Base-by-base conservation (phyloP, 805 yeast species). In the Sporopachydermia lactativora region DNA sequence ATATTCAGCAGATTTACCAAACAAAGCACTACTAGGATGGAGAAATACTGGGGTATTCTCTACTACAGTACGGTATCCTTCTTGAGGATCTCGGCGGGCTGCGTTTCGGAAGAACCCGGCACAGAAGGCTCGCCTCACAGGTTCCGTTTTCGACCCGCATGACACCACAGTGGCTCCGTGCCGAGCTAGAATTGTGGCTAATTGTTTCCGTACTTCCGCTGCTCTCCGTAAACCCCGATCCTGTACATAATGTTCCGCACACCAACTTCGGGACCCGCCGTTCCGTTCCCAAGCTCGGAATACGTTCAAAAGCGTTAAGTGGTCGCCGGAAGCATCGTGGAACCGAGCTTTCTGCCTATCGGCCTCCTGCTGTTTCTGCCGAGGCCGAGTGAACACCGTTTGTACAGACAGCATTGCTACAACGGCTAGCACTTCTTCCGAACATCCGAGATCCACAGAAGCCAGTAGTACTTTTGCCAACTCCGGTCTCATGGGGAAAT, bases 401-500 rank as follows among this genome's bases (percentile, higher is more conserved):
- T 79, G 73, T 14, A 89, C 94, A 17, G 84, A 81, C 17, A 92
- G 59, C 89, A 89, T 83, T 1, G 96, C 68, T 8, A 86, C 71
- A 8, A 92, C 73, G 0, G 85, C 73, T 15, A 86, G 53, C 2
- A 85, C 67, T 45, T 83, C 92, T 2, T 69, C 68, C 2, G 78
- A 66, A 39, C 94, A 86, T 1, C 71, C 64, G 39, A 65, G 66
- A 11, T 66, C 66, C 0, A 71, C 73, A 39, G 94, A 76, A 1
- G 75, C 62, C 8, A 89, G 57, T 19, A 92, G 54, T 4, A 78
- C 75, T 54, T 82, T 84, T 4, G 96, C 78, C 51, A 86, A 68
- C 67, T 83, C 83, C 3, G 96, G 96, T 49, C 85, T 94, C 46
- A 88, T 71, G 0, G 98, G 98, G 49, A 88, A 83, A 43, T 79